Base-by-base conservation (phyloP, 495 filamentous ascomycete genomes). In the Aspergillus steynii region DNA sequence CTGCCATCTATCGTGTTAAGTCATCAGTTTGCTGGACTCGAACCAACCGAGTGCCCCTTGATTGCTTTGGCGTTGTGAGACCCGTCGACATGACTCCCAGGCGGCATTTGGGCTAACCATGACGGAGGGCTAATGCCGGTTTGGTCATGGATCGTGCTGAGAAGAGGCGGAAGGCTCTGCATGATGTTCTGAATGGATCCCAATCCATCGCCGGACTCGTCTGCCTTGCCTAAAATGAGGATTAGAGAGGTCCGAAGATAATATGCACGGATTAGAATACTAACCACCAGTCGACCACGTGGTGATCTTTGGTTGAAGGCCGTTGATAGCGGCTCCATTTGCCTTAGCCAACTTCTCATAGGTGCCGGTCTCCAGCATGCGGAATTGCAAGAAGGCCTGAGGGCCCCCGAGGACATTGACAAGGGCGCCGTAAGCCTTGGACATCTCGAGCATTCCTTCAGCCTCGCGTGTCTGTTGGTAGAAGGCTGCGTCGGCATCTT, bases 301-400 rank as follows among this genome's bases (percentile, higher is more conserved):
- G 53, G 85, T 91, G 74, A 95, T 95, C 86, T 93, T 95, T 57
- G 91, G 91, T 66, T 91, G 84, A 64, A 95, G 75, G 53, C 91
- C 91, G 50, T 86, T 78, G 72, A 95, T 83, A 27, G 90, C 91
- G 46, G 77, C 65, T 27, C 88, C 91, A 53, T 74, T 78, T 7
- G 75, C 73, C 31, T 70, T 64, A 46, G 76, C 72, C 20, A 78
- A 66, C 55, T 65, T 78, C 62, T 74, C 74, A 58, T 77, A 76
- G 15, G 68, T 78, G 50, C 65, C 72, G 27, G 61, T 67, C 52
- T 77, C 69, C 20, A 79, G 66, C 74, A 77, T 93, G 74, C 91
- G 80, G 80, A 88, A 92, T 69, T 91, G 88, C 61, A 93, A 71
- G 58, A 91, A 77, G 45, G 87, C 87, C 50, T 87, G 81, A 15